Evolutionary conservation across 768 basidiomycete species (phyloP), one percentile per base, ranked within the genome.

Genomic region (Mycena polygramma): DNA sequence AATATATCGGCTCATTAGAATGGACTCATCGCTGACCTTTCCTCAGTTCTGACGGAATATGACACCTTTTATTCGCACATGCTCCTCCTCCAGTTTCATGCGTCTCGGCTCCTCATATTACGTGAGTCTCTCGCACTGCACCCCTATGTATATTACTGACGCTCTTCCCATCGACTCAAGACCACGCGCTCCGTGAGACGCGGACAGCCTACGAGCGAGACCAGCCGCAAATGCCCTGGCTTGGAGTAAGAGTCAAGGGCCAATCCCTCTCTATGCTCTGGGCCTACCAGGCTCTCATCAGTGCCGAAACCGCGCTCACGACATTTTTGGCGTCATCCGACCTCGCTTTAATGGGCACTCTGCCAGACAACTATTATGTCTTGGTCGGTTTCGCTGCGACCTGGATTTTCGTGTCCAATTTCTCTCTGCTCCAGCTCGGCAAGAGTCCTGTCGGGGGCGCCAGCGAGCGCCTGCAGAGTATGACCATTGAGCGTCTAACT

Each of bases 381-480:
- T 81, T 87, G 80, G 77, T 86, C 53, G 76, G 80, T 0, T 84
- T 86, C 60, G 83, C 86, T 49, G 82, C 85, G 7, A 79, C 83
- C 2, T 85, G 80, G 57, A 68, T 87, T 57, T 79, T 86, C 58
- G 76, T 83, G 14, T 79, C 81, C 49, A 87, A 86, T 73, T 84
- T 85, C 75, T 80, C 76, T 54, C 76, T 84, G 30, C 68, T 79
- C 30, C 81, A 86, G 66, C 75, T 80, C 30, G 70, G 73, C 0
- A 77, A 78, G 11, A 75, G 78, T 46, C 80, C 79, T 19, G 74
- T 85, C 43, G 77, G 79, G 0, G 83, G 82, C 8, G 79, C 80
- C n/a, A 82, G 79, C 57, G 83, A 84, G 68, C 71, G 76, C 13
- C 76, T 85, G 49, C 69, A 86, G 58, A 68, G 75, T 8, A 81